Conservation (phyloP, 768 basidiomycete species). For the Imleria badia region DNA sequence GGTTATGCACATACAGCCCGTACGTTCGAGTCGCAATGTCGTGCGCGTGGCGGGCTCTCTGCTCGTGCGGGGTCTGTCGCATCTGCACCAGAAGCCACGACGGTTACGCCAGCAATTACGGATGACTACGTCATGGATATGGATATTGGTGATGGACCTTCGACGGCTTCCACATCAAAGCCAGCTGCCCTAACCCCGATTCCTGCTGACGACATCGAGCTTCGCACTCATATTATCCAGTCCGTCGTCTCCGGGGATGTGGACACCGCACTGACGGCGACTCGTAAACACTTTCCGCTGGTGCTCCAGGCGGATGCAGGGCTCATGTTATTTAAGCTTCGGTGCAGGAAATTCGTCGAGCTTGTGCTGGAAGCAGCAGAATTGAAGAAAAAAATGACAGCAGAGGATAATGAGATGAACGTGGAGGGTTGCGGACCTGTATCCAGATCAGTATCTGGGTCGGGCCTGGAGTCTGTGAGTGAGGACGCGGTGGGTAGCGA, state of each 20-base stretch:
- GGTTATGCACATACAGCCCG: conserved; percentile 75
- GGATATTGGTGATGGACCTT: conserved; percentile 33
- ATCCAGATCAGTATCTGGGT: conserved; percentile 27
- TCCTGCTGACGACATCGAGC: conserved; percentile 55
- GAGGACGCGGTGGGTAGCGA: conserved; percentile 38
- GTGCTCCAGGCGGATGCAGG: conserved; percentile 69
- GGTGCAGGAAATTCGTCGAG: conserved; percentile 85
- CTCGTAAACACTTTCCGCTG: conserved; percentile 54
- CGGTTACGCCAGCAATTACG: conserved; percentile 10
- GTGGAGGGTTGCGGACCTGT: conserved; percentile 25
- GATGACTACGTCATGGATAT: conserved; percentile 50
- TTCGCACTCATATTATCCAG: conserved; percentile 69
- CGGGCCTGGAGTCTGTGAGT: conserved; percentile 27
- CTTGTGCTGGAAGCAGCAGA: conserved; percentile 71
- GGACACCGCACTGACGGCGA: conserved; percentile 61
- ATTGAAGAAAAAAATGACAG: conserved; percentile 60
- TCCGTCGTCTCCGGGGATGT: conserved; percentile 70
- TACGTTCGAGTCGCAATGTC: conserved; percentile 59
- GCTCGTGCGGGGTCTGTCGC: background rate
- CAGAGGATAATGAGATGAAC: conserved; percentile 36
- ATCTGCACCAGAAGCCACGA: background rate
- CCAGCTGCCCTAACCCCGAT: conserved; percentile 14
- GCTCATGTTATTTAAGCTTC: conserved; percentile 75
- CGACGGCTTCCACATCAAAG: conserved; percentile 10
- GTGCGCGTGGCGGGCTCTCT: conserved; percentile 25